These are phyloP conservation scores for Polyrhizophydium stewartii DNA, from an alignment of 371 early-diverging fungal species.

Conservation along the genomic window DNA sequence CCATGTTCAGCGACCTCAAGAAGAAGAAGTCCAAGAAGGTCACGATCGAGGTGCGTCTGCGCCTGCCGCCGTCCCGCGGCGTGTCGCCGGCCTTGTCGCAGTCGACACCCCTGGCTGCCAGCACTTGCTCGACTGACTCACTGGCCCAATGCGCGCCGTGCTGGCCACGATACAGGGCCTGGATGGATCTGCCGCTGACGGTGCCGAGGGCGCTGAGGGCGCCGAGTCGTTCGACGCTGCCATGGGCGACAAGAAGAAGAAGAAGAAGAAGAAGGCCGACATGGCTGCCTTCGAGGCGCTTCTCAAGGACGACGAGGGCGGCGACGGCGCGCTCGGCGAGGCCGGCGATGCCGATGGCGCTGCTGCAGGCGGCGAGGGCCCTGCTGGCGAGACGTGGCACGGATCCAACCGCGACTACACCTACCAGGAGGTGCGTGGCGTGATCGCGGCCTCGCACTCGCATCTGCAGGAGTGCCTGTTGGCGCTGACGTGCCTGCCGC, in stretches of 20 bases:
- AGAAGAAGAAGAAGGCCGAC: constrained; percentile 82
- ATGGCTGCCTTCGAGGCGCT: constrained; percentile 83
- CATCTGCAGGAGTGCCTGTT: too few relatives aligned
- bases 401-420: constrained; percentile 92
- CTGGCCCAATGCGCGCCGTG: neutral
- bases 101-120: neutral
- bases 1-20: constrained; percentile 47
- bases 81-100: neutral
- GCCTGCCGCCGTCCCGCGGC: neutral
- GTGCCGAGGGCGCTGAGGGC: constrained; percentile 14
- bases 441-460: too few relatives aligned
- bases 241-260: constrained; percentile 86
- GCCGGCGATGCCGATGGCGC: constrained; percentile 25
- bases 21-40: constrained; percentile 88
- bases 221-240: constrained; percentile 56
- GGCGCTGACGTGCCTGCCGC: neutral
- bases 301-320: constrained; percentile 51
- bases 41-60: constrained; percentile 35
- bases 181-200: too few relatives aligned
- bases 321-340: constrained; percentile 37
- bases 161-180: too few relatives aligned
- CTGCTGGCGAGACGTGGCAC: constrained; percentile 71
- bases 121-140: neutral
- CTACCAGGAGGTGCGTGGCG: constrained; percentile 73
- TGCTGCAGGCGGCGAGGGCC: constrained; percentile 12